phyloP scores from a whole-genome alignment of 2,329 filamentous ascomycete species.

The Cyphellophora attinorum region DNA sequence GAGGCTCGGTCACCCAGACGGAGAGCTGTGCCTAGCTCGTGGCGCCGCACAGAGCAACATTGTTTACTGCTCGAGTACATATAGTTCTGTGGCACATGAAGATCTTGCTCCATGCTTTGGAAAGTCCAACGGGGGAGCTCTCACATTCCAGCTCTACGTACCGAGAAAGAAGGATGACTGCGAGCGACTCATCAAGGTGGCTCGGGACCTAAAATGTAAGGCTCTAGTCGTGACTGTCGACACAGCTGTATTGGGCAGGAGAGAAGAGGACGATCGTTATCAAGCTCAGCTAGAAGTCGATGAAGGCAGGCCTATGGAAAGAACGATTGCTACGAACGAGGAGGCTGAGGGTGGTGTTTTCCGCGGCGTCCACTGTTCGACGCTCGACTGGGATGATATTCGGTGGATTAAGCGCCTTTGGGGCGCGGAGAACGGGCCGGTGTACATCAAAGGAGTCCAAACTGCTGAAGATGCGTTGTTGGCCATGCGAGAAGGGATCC shows the following conservation, averaged over 20 bases:
- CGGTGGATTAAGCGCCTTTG: constrained; percentile 37
- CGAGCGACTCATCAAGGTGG: constrained; percentile 31
- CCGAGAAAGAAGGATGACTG: constrained; percentile 40
- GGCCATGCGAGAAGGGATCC: constrained; percentile 39
- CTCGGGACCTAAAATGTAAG: constrained; percentile 12
- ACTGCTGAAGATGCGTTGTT: constrained; percentile 44
- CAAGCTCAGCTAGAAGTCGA: constrained; percentile 29
- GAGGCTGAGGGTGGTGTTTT: constrained; percentile 44
- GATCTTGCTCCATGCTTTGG: constrained; percentile 20
- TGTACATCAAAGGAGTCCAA: constrained; percentile 49
- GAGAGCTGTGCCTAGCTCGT: constrained; percentile 26
- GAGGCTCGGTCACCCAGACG: constrained; percentile 24
- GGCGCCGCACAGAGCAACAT: constrained; percentile 25
- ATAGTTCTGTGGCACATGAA: constrained; percentile 22
- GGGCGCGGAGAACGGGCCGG: constrained; percentile 38
- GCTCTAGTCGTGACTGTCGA: constrained; percentile 20
- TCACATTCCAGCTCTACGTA: constrained; percentile 40
- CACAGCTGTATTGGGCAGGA: constrained; percentile 35
- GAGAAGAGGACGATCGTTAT: constrained; percentile 48
- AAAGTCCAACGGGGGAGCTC: constrained; percentile 3
- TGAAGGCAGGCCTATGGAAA: no score
- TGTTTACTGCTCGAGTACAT: constrained; percentile 26
- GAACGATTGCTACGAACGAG: constrained; percentile 18
- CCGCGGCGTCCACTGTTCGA: constrained; percentile 42
- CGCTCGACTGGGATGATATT: constrained; percentile 45